Percentiles rank a stretch among this genome's conserved stretches.
phyloP scores from a whole-genome alignment of 108 stramenopile species.

The Nitzschia inconspicua region DNA sequence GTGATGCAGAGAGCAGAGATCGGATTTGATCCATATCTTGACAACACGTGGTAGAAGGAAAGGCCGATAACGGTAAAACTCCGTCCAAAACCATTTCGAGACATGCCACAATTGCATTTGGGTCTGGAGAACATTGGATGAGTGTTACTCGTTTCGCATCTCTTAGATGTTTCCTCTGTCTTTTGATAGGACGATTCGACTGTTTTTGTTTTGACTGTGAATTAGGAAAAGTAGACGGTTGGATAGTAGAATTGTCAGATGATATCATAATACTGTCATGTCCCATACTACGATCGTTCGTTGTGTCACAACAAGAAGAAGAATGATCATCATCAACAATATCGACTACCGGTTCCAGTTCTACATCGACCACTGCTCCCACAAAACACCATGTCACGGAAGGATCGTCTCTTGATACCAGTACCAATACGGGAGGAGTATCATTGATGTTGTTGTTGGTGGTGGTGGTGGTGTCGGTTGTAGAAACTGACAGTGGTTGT shows the following conservation, averaged over 20 bases:
- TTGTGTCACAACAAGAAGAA: neutral
- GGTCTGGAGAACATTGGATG: conserved; percentile 14
- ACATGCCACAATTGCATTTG: conserved; percentile 2
- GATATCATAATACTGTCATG: neutral
- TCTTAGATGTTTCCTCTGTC: neutral
- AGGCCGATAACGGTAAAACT: neutral
- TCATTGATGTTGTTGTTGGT: neutral
- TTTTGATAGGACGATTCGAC: neutral
- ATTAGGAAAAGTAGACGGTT: no score
- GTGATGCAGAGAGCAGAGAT: no score
- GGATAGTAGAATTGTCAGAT: no score
- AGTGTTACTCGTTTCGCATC: neutral
- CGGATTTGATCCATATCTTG: no score
- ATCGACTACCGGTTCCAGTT: neutral
- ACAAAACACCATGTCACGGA: neutral
- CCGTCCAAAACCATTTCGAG: conserved; percentile 1
- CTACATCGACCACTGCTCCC: neutral
- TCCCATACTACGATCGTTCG: neutral
- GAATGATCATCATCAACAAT: no score
- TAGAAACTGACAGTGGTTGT: no score
- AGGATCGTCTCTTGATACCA: neutral
- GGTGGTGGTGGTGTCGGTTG: no score
- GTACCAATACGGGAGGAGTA: neutral
- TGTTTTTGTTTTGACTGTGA: neutral
- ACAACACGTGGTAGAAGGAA: neutral